A percentile compares a stretch with the other conserved stretches of the same genome.
phyloP scores from a whole-genome alignment of 257 asterid species.

The Scutellaria baicalensis region DNA sequence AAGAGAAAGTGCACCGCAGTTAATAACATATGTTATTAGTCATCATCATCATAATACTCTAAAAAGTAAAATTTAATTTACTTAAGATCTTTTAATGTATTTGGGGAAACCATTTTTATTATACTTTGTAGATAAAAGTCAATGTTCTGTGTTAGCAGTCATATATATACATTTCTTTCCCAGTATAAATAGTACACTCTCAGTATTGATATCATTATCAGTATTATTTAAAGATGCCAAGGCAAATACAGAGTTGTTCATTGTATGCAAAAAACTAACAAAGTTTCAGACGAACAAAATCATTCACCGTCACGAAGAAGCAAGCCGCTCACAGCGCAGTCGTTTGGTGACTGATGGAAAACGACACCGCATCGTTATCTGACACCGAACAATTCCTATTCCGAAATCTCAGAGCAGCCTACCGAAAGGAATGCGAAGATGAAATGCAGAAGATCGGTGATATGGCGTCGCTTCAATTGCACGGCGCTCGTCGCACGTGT shows the following conservation, averaged over 20 bases:
- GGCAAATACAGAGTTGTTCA: conserved; percentile 36
- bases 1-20: too few relatives aligned
- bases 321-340: conserved; percentile 28
- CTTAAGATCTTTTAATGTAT: not conserved
- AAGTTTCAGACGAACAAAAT: not conserved
- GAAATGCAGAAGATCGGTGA: not conserved
- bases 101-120: not conserved
- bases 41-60: too few relatives aligned
- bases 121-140: not conserved
- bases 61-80: not conserved
- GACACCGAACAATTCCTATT: conserved; percentile 38
- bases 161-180: not conserved
- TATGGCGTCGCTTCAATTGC: not conserved
- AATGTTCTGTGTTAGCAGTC: not conserved
- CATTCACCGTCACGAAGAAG: conserved; percentile 11
- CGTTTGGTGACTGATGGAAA: conserved; percentile 10
- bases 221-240: conserved; percentile 46
- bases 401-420: conserved; percentile 41
- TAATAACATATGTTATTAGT: too few relatives aligned
- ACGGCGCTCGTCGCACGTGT: conserved; percentile 9
- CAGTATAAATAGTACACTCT: conserved; percentile 2
- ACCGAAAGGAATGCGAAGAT: conserved; percentile 17
- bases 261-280: conserved; percentile 27
- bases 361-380: conserved; percentile 24
- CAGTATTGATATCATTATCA: too few relatives aligned